Base-by-base conservation (phyloP, 2,329 filamentous ascomycete species). In the Ascochyta viciae-villosae region DNA sequence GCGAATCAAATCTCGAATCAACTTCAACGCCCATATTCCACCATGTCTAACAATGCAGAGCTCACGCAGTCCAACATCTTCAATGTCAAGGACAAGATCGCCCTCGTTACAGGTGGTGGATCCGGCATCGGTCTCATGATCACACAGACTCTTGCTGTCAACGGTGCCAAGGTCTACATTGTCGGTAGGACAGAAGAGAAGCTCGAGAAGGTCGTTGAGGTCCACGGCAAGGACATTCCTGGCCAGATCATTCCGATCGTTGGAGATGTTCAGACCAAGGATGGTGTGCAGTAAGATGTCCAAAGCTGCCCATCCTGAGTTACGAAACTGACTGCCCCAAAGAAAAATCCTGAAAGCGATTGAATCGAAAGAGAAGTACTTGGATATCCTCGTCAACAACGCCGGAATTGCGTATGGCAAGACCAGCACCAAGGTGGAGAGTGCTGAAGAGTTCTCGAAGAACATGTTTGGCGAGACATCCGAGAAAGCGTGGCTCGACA, bases 121-220 rank as follows among this genome's bases (percentile, higher is more conserved):
- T 76, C 73, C 6, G 80, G 80, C 12, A 81, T 82, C 56, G 80
- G 80, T 22, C 61, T 81, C 53, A 82, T 82, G 79, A 70, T 75
- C 37, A 76, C 75, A 16, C 79, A 81, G 62, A 76, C 78, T 1
- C 76, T 81, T 37, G 76, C 79, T 10, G 78, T 81, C 41, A 81
- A 81, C 52, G 75, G 76, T 9, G 74, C 73, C 3, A 81, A 81
- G 64, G 79, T 81, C 23, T 82, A 82, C 66, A 80, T 82, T 59
- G 74, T 77, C 19, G 79, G 80, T 37, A 75, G 80, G 22, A 80
- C 77, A 9, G 66, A 77, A 50, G 79, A 82, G 57, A 82, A 81
- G 71, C 76, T 82, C 6, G 76, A 81, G 15, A 74, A 68, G n/a
- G 79, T 81, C 6, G 78, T 70, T 10, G 72, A 80, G 58, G 73